A percentile compares a stretch with the other conserved stretches of the same genome.
Conservation (phyloP, 768 basidiomycete species). For the Mycena haematopus region DNA sequence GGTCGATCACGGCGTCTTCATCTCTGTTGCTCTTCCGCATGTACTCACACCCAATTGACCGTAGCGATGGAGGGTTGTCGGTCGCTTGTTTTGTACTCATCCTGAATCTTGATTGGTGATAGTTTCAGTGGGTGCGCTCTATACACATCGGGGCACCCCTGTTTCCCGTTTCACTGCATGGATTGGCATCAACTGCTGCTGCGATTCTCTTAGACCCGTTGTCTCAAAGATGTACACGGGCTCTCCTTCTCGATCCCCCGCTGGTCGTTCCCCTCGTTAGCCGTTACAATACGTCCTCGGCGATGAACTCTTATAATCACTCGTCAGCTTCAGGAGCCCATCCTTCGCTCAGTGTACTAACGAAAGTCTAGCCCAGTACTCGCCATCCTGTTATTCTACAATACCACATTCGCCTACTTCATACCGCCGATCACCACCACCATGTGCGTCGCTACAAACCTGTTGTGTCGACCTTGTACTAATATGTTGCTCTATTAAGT, state of each 20-base stretch:
- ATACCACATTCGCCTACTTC: neutral
- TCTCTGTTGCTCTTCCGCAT: neutral
- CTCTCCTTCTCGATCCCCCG: neutral
- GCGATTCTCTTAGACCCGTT: conserved; percentile 3
- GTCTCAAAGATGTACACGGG: neutral
- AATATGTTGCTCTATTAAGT: neutral
- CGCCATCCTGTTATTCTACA: conserved; percentile 2
- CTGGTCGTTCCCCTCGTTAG: neutral
- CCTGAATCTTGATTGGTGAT: neutral
- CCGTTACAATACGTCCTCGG: neutral
- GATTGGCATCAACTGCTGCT: neutral
- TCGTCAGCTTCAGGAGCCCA: neutral
- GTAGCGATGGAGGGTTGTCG: neutral
- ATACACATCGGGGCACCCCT: neutral
- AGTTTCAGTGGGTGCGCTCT: neutral
- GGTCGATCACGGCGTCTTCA: neutral
- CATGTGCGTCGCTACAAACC: neutral
- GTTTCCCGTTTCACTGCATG: conserved; percentile 9
- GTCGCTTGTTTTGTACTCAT: neutral
- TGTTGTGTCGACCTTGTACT: neutral
- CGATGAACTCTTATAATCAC: conserved; percentile 1
- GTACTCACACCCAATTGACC: neutral
- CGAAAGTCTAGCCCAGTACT: neutral
- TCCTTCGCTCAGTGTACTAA: neutral
- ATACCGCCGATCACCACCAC: conserved; percentile 1